These are phyloP conservation scores for Alternaria alternata DNA, from an alignment of 2,329 filamentous ascomycete genomes.

Conservation along the genomic window DNA sequence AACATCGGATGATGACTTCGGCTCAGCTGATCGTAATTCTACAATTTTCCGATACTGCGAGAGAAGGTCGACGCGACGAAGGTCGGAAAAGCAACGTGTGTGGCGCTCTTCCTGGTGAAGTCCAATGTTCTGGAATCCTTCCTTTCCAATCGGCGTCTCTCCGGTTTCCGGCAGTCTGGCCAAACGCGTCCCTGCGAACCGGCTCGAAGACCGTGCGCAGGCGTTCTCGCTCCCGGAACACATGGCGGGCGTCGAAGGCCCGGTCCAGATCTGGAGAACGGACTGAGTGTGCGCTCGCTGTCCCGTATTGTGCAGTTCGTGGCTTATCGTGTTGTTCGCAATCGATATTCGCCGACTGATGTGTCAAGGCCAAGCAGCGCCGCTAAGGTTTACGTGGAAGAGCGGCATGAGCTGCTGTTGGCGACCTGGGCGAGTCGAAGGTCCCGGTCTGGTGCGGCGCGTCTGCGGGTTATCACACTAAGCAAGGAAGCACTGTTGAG, in stretches of 20 bases:
- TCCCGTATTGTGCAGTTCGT: not conserved
- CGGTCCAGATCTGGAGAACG: not conserved
- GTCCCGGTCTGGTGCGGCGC: not conserved
- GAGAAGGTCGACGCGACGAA: not conserved
- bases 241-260: not conserved
- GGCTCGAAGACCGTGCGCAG: conserved; percentile 1
- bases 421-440: not conserved
- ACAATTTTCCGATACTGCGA: not conserved
- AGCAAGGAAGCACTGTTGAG: not conserved
- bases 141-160: conserved; percentile 8
- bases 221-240: not conserved
- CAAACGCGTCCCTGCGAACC: conserved; percentile 1
- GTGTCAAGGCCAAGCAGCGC: not conserved
- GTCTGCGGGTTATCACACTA: not conserved
- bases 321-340: not conserved
- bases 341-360: not conserved
- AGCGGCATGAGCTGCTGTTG: not conserved
- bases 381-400: not conserved
- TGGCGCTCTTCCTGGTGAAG: not conserved
- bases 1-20: not conserved
- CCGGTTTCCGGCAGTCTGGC: conserved; percentile 5
- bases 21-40: not conserved
- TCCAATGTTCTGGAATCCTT: not conserved
- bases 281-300: not conserved
- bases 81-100: not conserved